These are phyloP conservation scores for Keithomyces neogunnii DNA, from an alignment of 2,329 filamentous ascomycete species.

Conservation along the genomic window DNA sequence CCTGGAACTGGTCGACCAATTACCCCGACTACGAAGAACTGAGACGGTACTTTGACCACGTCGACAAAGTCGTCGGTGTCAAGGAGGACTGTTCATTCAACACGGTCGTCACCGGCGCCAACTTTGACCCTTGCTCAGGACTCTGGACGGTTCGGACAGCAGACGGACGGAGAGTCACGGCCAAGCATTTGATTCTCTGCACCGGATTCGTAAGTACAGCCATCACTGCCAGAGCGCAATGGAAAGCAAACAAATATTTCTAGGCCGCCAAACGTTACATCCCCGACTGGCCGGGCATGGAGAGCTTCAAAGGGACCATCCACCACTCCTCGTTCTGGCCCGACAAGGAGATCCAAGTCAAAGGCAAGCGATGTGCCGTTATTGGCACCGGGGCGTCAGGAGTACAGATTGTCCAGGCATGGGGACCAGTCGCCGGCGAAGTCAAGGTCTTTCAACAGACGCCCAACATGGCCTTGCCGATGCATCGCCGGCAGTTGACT, in stretches of 20 bases:
- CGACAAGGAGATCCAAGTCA: constrained; percentile 44
- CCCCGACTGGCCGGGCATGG: constrained; percentile 50
- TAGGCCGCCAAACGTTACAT: constrained; percentile 51
- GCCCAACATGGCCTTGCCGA: constrained; percentile 56
- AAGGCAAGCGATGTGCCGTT: constrained; percentile 50
- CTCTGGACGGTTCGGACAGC: constrained; percentile 41
- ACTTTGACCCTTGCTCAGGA: constrained; percentile 37
- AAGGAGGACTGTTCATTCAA: constrained; percentile 51
- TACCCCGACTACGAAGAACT: constrained; percentile 46
- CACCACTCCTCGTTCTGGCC: constrained; percentile 57
- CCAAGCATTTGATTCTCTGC: constrained; percentile 43
- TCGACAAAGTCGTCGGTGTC: constrained; percentile 44
- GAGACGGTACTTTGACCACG: constrained; percentile 49
- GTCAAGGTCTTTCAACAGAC: constrained; percentile 58
- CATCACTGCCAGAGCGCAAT: neutral
- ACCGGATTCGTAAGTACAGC: constrained; percentile 37
- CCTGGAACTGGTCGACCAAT: constrained; percentile 47
- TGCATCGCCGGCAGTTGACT: constrained; percentile 39
- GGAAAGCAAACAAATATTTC: neutral
- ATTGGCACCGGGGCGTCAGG: constrained; percentile 59
- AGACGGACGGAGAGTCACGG: constrained; percentile 40
- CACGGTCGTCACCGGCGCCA: constrained; percentile 42
- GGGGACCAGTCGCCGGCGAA: constrained; percentile 40
- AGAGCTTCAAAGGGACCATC: constrained; percentile 50
- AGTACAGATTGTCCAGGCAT: constrained; percentile 55